Base-by-base conservation (phyloP, 805 yeast genomes). In the Kazachstania bromeliacearum region DNA sequence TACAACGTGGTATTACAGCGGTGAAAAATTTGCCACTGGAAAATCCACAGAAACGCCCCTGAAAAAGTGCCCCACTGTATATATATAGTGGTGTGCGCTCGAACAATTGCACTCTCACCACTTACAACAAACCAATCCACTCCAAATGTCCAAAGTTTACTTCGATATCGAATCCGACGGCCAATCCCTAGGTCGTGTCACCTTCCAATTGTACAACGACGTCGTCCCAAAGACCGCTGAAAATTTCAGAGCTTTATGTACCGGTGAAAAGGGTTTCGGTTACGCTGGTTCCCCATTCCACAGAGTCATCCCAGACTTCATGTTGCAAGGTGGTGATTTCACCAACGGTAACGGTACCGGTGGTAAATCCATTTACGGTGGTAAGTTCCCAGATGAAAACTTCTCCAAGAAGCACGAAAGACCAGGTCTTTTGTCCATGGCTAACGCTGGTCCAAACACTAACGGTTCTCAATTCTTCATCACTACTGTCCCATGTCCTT, bases 301-400 rank as follows among this genome's bases (percentile, higher is more conserved):
- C 85, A 81, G 96, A 71, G 94, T 88, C 48, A 87, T 87, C 57
- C 96, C 96, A 57, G 80, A 84, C 66, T 92, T 92, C 76, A 89
- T 89, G 98, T 74, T 92, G 64, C 97, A 92, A 74, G 97, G 94
- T 67, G 94, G 94, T 73, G 94, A 84, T 66, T 81, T 84, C 77
- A 82, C 92, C 64, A 70, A 73, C 67, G 85, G 85, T 67, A 82
- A 87, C 69, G 98, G 98, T 64, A 82, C 94, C 56, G 98, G 98
- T 64, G 98, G 98, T 66, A 81, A 79, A 66, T 80, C 89, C 42
- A 83, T 83, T 67, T 83, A 82, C 63, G 89, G 89, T 51, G 77
- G 72, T 42, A 77, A 72, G 60, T 82, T 82, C 65, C 57, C 59
- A 38, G 94, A 82, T 56, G 94, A 82, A 62, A 81, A 79, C 74